These are phyloP conservation scores for Sequoia sempervirens DNA, from an alignment of 75 land plant species.

Conservation along the genomic window DNA sequence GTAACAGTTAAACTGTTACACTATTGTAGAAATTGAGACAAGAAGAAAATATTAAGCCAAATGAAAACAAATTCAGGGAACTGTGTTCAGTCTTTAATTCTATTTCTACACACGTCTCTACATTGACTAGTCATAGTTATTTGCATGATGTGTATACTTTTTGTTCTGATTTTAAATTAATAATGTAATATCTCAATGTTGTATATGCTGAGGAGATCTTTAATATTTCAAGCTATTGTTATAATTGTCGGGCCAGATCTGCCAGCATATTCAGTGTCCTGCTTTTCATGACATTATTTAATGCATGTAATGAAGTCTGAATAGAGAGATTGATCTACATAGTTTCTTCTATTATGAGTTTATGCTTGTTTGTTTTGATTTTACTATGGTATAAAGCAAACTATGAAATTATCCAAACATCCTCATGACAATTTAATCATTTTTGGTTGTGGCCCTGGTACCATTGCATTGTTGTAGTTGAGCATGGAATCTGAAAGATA, in stretches of 20 bases:
- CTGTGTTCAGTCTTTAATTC: background rate
- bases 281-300: background rate
- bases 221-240: background rate
- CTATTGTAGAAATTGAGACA: background rate
- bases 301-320: background rate
- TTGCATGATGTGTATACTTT: background rate
- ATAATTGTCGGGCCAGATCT: background rate
- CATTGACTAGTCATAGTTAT: background rate
- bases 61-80: background rate
- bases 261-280: background rate
- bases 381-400: background rate
- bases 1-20: background rate
- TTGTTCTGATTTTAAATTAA: background rate
- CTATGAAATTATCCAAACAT: background rate
- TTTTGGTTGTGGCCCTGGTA: background rate
- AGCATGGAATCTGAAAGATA: background rate
- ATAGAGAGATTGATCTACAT: constrained; percentile 1
- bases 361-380: background rate
- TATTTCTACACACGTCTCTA: background rate
- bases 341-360: background rate
- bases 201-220: background rate
- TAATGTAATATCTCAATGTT: background rate
- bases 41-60: background rate
- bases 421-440: background rate
- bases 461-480: background rate